These are phyloP conservation scores for Arthroderma sp. DNA, from an alignment of 2,329 filamentous ascomycete genomes.

Conservation along the genomic window DNA sequence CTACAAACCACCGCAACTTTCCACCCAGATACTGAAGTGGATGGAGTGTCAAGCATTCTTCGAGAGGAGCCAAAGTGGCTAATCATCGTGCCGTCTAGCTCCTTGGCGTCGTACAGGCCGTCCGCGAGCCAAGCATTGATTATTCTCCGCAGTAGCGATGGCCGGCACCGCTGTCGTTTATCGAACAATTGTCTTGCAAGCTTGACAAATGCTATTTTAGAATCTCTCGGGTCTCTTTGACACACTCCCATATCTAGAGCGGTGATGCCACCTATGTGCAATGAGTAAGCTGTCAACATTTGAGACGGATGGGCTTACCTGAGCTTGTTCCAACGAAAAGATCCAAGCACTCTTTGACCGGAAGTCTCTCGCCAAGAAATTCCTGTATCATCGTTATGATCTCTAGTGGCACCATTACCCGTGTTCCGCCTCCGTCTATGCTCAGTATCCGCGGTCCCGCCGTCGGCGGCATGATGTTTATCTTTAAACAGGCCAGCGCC, in stretches of 20 bases:
- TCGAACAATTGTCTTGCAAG: background rate
- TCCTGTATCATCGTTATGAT: constrained; percentile 11
- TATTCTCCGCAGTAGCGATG: background rate
- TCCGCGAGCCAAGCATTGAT: background rate
- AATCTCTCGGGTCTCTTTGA: background rate
- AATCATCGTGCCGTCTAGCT: background rate
- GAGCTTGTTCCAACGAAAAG: constrained; percentile 10
- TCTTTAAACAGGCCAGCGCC: constrained; percentile 5
- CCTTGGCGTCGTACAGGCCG: background rate
- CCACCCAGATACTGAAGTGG: background rate
- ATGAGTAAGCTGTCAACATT: background rate
- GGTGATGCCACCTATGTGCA: background rate
- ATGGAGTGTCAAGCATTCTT: constrained; percentile 3
- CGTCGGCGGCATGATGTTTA: constrained; percentile 15
- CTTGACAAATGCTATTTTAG: background rate
- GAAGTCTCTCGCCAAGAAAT: constrained; percentile 4
- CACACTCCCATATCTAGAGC: constrained; percentile 1
- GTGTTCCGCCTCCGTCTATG: constrained; percentile 16
- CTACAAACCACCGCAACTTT: constrained; percentile 2
- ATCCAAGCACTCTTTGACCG: constrained; percentile 8
- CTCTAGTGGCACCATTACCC: constrained; percentile 13
- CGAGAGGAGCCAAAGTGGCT: background rate
- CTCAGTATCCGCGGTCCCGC: constrained; percentile 16
- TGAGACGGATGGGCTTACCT: background rate
- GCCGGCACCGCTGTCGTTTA: background rate